Conservation (phyloP, 1,284 basidiomycete species). For the Thelephora terrestris region DNA sequence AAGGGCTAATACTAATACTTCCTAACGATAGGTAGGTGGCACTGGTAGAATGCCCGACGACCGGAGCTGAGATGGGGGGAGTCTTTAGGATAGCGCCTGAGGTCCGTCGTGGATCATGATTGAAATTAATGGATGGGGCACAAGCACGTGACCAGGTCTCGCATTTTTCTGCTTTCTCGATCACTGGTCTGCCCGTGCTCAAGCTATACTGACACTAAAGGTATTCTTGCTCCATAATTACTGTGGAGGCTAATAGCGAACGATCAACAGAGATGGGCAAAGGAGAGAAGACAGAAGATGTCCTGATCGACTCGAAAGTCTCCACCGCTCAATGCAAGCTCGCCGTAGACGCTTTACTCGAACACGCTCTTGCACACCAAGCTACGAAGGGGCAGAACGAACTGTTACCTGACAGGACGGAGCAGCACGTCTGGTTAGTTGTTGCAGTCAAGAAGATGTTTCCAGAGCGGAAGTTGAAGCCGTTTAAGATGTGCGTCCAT, state of each 20-base stretch:
- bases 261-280: background rate
- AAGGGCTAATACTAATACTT: too few relatives aligned
- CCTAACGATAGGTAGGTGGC: too few relatives aligned
- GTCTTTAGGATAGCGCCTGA: too few relatives aligned
- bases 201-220: too few relatives aligned
- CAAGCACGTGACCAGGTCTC: too few relatives aligned
- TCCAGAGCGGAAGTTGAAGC: constrained; percentile 70
- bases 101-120: too few relatives aligned
- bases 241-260: too few relatives aligned
- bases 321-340: constrained; percentile 64
- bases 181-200: too few relatives aligned
- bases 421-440: constrained; percentile 80
- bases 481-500: constrained; percentile 66
- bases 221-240: too few relatives aligned
- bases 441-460: constrained; percentile 77
- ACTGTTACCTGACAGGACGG: constrained; percentile 61
- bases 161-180: too few relatives aligned
- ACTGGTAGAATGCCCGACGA: too few relatives aligned
- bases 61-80: too few relatives aligned
- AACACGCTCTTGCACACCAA: constrained; percentile 56
- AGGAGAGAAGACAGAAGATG: constrained; percentile 23
- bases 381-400: constrained; percentile 61
- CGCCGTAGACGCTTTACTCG: constrained; percentile 69
- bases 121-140: background rate
- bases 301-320: constrained; percentile 61